These are phyloP conservation scores for Coniophora puteana DNA, from an alignment of 1,284 basidiomycete species.

Conservation along the genomic window DNA sequence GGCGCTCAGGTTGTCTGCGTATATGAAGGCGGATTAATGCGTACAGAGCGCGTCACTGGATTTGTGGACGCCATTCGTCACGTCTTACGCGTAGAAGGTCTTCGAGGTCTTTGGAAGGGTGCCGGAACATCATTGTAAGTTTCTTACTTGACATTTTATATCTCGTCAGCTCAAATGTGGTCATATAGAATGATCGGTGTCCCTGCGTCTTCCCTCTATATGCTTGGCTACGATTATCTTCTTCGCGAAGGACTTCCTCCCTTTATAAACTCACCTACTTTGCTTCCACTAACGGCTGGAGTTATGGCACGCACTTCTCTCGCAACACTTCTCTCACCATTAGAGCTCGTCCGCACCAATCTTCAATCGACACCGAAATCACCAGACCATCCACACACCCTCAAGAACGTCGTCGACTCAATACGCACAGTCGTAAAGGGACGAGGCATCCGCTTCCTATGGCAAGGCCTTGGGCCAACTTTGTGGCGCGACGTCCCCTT, in stretches of 20 bases:
- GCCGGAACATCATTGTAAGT: slow-evolving; percentile 83
- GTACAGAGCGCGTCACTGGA: slow-evolving; percentile 70
- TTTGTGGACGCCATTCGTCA: slow-evolving; percentile 80
- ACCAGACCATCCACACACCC: slow-evolving; percentile 66
- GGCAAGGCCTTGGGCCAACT: slow-evolving; percentile 89
- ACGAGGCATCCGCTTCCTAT: slow-evolving; percentile 73
- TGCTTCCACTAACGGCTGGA: slow-evolving; percentile 82
- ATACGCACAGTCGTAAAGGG: slow-evolving; percentile 57
- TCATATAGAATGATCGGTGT: slow-evolving; percentile 78
- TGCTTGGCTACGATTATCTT: slow-evolving; percentile 94
- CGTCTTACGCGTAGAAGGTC: slow-evolving; percentile 74
- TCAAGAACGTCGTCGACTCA: slow-evolving; percentile 63
- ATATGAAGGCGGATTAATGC: slow-evolving; percentile 70
- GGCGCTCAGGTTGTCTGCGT: slow-evolving; percentile 68
- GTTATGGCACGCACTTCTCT: slow-evolving; percentile 79
- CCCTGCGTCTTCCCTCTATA: slow-evolving; percentile 91
- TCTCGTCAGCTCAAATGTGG: slow-evolving; percentile 13
- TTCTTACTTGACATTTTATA: slow-evolving; percentile 4
- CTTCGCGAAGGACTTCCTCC: slow-evolving; percentile 60
- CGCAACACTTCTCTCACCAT: slow-evolving; percentile 80
- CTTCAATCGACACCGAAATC: slow-evolving; percentile 83
- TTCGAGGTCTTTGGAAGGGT: slow-evolving; percentile 86
- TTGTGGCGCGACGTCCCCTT: slow-evolving; percentile 98
- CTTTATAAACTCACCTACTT: slow-evolving; percentile 48
- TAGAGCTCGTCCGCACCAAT: slow-evolving; percentile 93